Base-by-base conservation (phyloP, 192 early-diverging fungal species). In the Nowakowskiella sp. region DNA sequence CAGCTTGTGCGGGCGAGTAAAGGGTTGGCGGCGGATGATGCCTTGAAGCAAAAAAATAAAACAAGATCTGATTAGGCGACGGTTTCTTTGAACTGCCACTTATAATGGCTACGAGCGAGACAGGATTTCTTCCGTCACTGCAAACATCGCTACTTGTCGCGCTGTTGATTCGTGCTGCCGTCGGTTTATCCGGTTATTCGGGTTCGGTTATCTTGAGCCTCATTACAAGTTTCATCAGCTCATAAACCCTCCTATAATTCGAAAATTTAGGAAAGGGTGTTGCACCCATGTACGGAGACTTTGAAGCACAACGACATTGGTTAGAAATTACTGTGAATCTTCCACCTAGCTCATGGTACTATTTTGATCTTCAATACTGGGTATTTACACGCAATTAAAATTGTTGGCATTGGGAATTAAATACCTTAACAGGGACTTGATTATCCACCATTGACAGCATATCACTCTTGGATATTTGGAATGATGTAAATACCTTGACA, bases 301-400 rank as follows among this genome's bases (percentile, higher is more conserved):
- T 92, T 67, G 95, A 98, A 55, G 95, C 95, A 2, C 95, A 98
- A 58, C 72, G 95, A 24, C 95, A 98, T 65, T 98, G 95, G 95
- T 85, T 99, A 81, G 95, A 99, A 66, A 64, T 99, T 31, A 96
- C 95, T 1, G 64, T 70, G 3, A 81, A 91, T 48, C 57, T 93
- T 28, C 85, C 91, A 0, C 60, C 77, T 9, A 55, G 62, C 22
- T 58, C 85, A 47, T 99, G 95, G 95, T 99, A 99, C 62, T 73
- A 73, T 24, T 89, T 92, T 66, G 81, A 88, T 49, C 73, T 89
- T 23, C 53, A 82, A 43, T 94, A 92, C 77, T 99, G 92, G 74
- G n/a, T n/a, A n/a, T n/a, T n/a, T n/a, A n/a, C n/a, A n/a, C n/a
- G n/a, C n/a, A 30, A 9, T 47, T 10, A 9, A 30, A 13, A 10